Evolutionary conservation across 2,329 filamentous ascomycete species (phyloP), one percentile per base, ranked within the genome.

Genomic region (Sclerotinia glacialis): DNA sequence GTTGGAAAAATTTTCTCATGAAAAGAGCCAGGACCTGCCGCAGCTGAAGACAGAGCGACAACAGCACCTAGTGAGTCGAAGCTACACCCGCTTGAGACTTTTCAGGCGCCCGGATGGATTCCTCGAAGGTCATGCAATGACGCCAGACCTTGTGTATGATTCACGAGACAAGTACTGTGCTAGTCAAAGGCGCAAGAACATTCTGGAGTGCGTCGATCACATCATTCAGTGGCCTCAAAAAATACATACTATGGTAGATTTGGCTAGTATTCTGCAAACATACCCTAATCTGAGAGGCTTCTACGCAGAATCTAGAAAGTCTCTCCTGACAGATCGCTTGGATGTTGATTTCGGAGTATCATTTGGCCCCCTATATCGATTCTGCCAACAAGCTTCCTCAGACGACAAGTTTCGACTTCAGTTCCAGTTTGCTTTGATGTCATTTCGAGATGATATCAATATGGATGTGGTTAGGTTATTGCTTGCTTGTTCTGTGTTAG

Each of bases 351-450:
- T 81, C 23, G 69, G 71, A 9, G 44, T 73, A 3, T 74, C 80
- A 42, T 85, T 81, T 80, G 82, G 82, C 0, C 68, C 77, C 0
- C 71, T 84, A 16, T 77, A 80, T 1, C 76, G 76, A 44, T 72
- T 77, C 3, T 81, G 78, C 47, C 72, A 76, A 28, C 50, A 71
- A 0, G 71, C 72, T 1, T 67, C 62, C 0, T 23, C 18, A 2
- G 37, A 73, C 14, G 75, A 79, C 28, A 70, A 67, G 14, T 79
- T 77, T 61, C 69, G 62, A 2, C 69, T 84, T 21, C 82, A 82
- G 74, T 85, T 84, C 63, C 67, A 81, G 0, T 75, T 84, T 12
- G 78, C 77, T 0, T 70, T 78, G 0, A 72, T 86, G n/a, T 77
- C 79, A 0, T 86, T 81, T 67, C 71, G 76, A 0, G 34, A 72